Evolutionary conservation across 1,284 basidiomycete genomes (phyloP), one percentile per base, ranked within the genome.

Genomic region (Tylopilus microsporus): DNA sequence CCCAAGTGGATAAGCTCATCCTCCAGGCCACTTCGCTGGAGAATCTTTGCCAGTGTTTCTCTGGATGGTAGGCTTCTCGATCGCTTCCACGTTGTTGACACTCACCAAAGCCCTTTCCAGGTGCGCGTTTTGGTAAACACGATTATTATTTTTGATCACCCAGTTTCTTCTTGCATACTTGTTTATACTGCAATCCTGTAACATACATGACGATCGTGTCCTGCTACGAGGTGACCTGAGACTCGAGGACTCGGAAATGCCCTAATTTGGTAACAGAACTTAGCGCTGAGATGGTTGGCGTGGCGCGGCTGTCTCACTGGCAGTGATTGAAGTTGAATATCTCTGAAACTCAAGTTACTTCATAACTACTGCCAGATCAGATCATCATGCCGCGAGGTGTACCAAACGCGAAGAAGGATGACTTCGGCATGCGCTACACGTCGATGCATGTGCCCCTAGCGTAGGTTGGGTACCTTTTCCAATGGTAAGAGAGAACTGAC

Each of bases 11-110:
- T 70, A 90, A 90, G 70, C 79, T 98, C 55, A 97, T 98, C 63
- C 80, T 85, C 60, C 92, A 97, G 72, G 92, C 94, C 9, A 96
- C 91, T 8, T 88, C 89, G 13, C 77, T 96, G 50, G 94, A 97
- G 74, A 96, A 97, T 72, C 82, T 98, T 3, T 96, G 93, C 73
- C 93, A 95, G 70, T 94, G 92, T 67, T 98, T 97, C 77, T 92
- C 94, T 62, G 94, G 94, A 72, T 97, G 94, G 95, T 92, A 73
- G 34, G 66, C 12, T 41, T n/a, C 45, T 41, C 15, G 19, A 34
- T 48, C 50, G 30, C 43, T n/a, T 6, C 15, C 19, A 19, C 2
- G 5, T 37, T n/a, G 11, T 57, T 48, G 45, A 39, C 19, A 52
- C 43, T 45, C 6, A 52, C 25, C 25, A 51, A 18, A 57, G 12